Evolutionary conservation across 2,329 filamentous ascomycete genomes (phyloP), one percentile per base, ranked within the genome.

Genomic region (Emmonsiellopsis sp.): DNA sequence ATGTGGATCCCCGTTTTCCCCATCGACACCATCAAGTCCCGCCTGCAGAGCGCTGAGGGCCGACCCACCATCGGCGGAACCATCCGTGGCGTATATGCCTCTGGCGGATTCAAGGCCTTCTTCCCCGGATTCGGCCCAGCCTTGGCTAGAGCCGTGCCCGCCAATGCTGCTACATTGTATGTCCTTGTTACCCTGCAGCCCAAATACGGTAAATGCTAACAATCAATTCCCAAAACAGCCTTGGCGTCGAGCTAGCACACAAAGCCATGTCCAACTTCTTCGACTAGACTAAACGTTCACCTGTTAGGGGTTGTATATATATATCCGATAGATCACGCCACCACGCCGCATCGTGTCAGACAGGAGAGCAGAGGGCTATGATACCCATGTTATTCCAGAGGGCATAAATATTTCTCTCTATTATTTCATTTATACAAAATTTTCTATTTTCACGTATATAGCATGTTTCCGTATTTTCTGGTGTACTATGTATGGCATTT

Each of bases 1-100:
- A 98, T 98, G 93, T 98, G 93, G 93, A 93, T 96, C 61, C 91
- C 93, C 52, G 91, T 98, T 42, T 98, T 98, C 81, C 93, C 93
- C 21, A 81, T 98, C 59, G 93, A 98, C 67, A 98, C 93, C 0
- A 85, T 98, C 74, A 98, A 98, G 82, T 91, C 86, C 58, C 79
- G 91, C 39, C 74, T 98, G 68, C 93, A 98, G 78, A 95, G 88
- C 43, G 89, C 89, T 42, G 87, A 93, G 65, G 90, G 89, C 48
- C 86, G 86, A 61, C 85, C 90, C 49, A 88, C 86, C 0, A 82
- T 98, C 50, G 80, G 84, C 13, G 84, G 87, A 6, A 88, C 93
- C 34, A 81, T 98, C 50, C 79, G 81, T 59, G 83, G 89, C 52
- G 77, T 98, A n/a, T 95, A 95, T 67, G 83, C 77, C 37, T 84